These are phyloP conservation scores for Sugiyamaella floridensis DNA, from an alignment of 805 yeast genomes.

Conservation along the genomic window DNA sequence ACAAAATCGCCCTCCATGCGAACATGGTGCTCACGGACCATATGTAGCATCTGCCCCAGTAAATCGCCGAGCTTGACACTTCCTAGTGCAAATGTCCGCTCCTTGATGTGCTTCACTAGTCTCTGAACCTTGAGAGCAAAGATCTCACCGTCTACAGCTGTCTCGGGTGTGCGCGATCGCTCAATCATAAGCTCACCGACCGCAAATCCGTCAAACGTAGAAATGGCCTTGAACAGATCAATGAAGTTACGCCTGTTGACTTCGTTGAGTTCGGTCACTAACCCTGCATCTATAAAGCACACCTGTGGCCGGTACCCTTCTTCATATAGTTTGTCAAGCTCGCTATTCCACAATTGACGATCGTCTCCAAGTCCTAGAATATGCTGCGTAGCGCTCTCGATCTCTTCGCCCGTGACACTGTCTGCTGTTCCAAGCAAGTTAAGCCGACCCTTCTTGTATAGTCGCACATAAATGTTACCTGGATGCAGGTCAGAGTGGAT, in stretches of 20 bases:
- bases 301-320: constrained; percentile 75
- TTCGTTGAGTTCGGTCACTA: constrained; percentile 82
- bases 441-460: constrained; percentile 39
- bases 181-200: constrained; percentile 97
- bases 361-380: constrained; percentile 23
- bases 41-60: constrained; percentile 73
- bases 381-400: constrained; percentile 19
- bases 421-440: constrained; percentile 32
- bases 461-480: constrained; percentile 81
- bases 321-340: constrained; percentile 41
- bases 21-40: constrained; percentile 93
- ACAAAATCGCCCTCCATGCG: constrained; percentile 97
- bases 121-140: constrained; percentile 84
- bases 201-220: constrained; percentile 85
- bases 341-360: constrained; percentile 8
- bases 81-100: constrained; percentile 87
- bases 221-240: constrained; percentile 79
- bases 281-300: constrained; percentile 87
- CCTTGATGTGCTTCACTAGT: constrained; percentile 71
- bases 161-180: constrained; percentile 88
- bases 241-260: constrained; percentile 76
- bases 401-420: constrained; percentile 20
- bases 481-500: constrained; percentile 97
- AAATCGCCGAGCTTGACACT: constrained; percentile 88
- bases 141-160: constrained; percentile 75